A percentile compares a stretch with the other conserved stretches of the same genome.
phyloP scores from a whole-genome alignment of 306 rosid genomes.

The Erythrophleum fordii region DNA sequence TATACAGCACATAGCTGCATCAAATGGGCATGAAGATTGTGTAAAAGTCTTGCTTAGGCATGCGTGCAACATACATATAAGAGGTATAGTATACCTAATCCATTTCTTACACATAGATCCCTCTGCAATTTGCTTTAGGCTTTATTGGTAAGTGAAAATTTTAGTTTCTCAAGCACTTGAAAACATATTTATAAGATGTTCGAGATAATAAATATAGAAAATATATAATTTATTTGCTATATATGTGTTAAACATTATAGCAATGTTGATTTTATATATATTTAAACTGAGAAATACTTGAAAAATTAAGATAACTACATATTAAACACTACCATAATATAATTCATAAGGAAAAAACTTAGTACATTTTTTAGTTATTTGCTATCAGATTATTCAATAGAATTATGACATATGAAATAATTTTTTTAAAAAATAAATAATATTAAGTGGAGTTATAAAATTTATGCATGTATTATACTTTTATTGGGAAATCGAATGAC shows the following conservation, averaged over 20 bases:
- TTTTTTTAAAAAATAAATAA: too few species aligned
- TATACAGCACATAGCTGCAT: constrained; percentile 79
- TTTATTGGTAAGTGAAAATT: not conserved
- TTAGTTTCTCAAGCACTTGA: not conserved
- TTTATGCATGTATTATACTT: too few species aligned
- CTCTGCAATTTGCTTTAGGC: not conserved
- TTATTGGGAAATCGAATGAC: too few species aligned
- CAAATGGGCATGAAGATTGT: constrained; percentile 81
- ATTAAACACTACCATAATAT: too few species aligned
- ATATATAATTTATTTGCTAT: not conserved
- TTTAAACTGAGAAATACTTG: too few species aligned
- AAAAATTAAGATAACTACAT: too few species aligned
- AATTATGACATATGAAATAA: too few species aligned
- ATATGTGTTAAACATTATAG: not conserved
- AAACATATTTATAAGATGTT: not conserved
- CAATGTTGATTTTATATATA: not conserved
- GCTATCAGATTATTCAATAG: too few species aligned
- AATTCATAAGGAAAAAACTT: not conserved
- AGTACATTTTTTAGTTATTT: not conserved
- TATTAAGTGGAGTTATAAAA: too few species aligned
- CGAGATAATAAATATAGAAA: not conserved
- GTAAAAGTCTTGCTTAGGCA: constrained; percentile 73
- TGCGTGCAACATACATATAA: constrained; percentile 58
- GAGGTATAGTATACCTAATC: constrained; percentile 49
- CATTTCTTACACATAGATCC: not conserved